A percentile compares a stretch with the other conserved stretches of the same genome.
Evolutionary conservation across 192 early-diverging fungal genomes (phyloP).

Genomic region (Linnemannia hyalina): DNA sequence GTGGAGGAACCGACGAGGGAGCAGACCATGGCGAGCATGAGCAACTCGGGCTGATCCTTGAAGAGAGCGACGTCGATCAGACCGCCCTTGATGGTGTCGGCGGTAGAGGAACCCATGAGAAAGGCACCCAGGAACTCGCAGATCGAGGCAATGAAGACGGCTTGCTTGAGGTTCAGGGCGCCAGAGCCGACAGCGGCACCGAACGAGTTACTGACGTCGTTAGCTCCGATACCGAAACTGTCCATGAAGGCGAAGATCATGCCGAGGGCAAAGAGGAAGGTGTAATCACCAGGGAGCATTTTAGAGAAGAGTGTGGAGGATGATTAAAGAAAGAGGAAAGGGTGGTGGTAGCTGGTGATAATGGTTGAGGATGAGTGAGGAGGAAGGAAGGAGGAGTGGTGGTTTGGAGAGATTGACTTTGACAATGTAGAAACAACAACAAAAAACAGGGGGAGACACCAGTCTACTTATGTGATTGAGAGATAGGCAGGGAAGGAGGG

Average conservation of each 20-base stretch:
- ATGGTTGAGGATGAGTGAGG: neutral
- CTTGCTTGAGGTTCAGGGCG: slow-evolving; percentile 80
- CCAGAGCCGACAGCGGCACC: slow-evolving; percentile 86
- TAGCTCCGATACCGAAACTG: slow-evolving; percentile 87
- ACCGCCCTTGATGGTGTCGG: slow-evolving; percentile 86
- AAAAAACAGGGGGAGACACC: neutral
- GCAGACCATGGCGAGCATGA: slow-evolving; percentile 90
- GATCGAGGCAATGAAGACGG: slow-evolving; percentile 82
- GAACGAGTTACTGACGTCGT: slow-evolving; percentile 91
- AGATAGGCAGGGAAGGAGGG: neutral
- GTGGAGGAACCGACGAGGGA: slow-evolving; percentile 80
- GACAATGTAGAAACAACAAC: neutral
- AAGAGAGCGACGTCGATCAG: slow-evolving; percentile 75
- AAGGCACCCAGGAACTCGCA: slow-evolving; percentile 86
- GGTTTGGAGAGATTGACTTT: slow-evolving; percentile 2
- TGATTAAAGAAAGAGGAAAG: neutral
- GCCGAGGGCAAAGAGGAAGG: slow-evolving; percentile 80
- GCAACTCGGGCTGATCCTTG: slow-evolving; percentile 71
- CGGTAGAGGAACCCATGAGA: slow-evolving; percentile 78
- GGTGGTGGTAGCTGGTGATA: neutral
- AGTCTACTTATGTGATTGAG: neutral
- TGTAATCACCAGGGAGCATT: slow-evolving; percentile 57
- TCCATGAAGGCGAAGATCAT: slow-evolving; percentile 78
- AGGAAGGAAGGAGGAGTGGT: neutral
- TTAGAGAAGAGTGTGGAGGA: neutral